Evolutionary conservation across 148 eudicot species (phyloP).

Genomic region (Cornus controversa): DNA sequence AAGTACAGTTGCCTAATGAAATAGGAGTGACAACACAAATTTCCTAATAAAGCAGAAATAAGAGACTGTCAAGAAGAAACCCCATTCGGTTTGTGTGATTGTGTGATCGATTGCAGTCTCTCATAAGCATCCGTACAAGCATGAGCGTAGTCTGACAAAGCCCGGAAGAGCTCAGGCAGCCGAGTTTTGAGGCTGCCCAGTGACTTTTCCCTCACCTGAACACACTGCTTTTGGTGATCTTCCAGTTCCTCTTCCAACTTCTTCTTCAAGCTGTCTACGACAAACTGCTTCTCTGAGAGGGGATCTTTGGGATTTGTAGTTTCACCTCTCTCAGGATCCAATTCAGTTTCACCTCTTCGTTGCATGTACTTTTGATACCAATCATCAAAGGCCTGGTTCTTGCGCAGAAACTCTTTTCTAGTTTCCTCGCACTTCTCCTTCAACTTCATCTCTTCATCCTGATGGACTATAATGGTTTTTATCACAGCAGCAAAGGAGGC

Average conservation of each 20-base stretch:
- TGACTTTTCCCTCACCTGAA: conserved; percentile 93
- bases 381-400: conserved; percentile 70
- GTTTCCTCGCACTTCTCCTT: conserved; percentile 80
- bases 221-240: conserved; percentile 60
- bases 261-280: conserved; percentile 72
- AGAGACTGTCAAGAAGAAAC: conserved; percentile 20
- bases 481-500: conserved; percentile 70
- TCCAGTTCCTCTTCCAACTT: conserved; percentile 75
- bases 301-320: conserved; percentile 53
- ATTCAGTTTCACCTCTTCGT: conserved; percentile 48
- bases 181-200: conserved; percentile 65
- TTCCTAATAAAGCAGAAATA: background rate
- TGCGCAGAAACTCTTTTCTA: conserved; percentile 60
- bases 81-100: conserved; percentile 42
- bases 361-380: conserved; percentile 72
- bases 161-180: conserved; percentile 82
- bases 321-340: conserved; percentile 38
- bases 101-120: conserved; percentile 46
- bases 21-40: background rate
- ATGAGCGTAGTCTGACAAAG: conserved; percentile 68
- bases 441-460: conserved; percentile 79
- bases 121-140: conserved; percentile 56
- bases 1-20: background rate
- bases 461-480: conserved; percentile 57
- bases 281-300: conserved; percentile 50